Percentiles rank a stretch among this genome's conserved stretches.
Conservation (phyloP, 2,329 filamentous ascomycete species). For the Herpomyces periplanetae region DNA sequence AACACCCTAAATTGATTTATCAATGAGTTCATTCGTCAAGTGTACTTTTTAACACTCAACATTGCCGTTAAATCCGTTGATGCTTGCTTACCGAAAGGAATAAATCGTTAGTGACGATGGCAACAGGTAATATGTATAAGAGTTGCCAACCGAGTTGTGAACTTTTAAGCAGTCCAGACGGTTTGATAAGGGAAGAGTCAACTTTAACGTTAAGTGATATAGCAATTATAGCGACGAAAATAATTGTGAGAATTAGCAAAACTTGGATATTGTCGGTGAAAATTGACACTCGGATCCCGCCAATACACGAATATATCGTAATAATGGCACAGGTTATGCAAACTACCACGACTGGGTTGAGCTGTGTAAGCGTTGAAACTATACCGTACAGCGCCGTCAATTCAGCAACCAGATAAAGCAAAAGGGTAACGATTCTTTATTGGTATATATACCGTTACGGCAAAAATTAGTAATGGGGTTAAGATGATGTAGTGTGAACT, state of each 20-base stretch:
- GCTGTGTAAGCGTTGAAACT: constrained; percentile 26
- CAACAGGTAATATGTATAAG: constrained; percentile 43
- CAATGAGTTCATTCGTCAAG: too few relatives aligned
- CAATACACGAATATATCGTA: constrained; percentile 50
- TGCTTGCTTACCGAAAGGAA: constrained; percentile 21
- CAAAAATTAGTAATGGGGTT: background rate
- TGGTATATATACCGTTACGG: constrained; percentile 2
- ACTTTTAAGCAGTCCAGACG: constrained; percentile 24
- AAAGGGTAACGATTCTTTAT: constrained; percentile 25
- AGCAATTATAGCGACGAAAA: constrained; percentile 36
- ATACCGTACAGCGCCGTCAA: constrained; percentile 46
- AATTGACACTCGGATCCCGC: constrained; percentile 50
- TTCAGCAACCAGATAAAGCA: constrained; percentile 56
- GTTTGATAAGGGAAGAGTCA: constrained; percentile 21
- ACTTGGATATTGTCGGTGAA: constrained; percentile 49
- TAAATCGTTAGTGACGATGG: constrained; percentile 48
- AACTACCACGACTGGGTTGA: constrained; percentile 30
- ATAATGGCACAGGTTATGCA: constrained; percentile 41
- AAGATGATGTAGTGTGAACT: constrained; percentile 3
- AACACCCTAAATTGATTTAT: constrained; percentile 12
- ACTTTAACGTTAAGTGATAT: constrained; percentile 35
- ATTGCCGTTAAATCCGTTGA: background rate
- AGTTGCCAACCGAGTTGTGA: constrained; percentile 46
- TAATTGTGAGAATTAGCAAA: constrained; percentile 29
- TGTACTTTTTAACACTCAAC: too few relatives aligned